Percentiles rank a stretch among this genome's conserved stretches.
These are phyloP conservation scores for Exsudoporus frostii DNA, from an alignment of 768 basidiomycete genomes.

Conservation along the genomic window DNA sequence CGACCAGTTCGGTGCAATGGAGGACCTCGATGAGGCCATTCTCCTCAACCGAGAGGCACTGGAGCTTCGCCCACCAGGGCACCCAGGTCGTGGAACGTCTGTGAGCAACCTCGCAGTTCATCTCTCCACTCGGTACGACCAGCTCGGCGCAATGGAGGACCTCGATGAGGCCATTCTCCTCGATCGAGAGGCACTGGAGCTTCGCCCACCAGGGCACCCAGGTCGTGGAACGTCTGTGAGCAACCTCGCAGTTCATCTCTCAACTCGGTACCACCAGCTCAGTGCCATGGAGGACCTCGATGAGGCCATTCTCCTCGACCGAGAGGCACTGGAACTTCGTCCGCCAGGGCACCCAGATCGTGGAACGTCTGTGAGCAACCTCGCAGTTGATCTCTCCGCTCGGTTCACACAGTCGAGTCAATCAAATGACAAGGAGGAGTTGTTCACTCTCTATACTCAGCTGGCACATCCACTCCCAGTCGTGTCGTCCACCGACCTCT, in stretches of 20 bases:
- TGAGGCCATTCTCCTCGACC: not conserved
- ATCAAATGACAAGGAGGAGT: not conserved
- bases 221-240: not conserved
- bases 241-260: not conserved
- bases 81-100: not conserved
- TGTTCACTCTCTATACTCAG: not conserved
- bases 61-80: not conserved
- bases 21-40: not conserved
- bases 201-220: not conserved
- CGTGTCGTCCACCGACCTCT: not conserved
- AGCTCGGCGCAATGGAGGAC: not conserved
- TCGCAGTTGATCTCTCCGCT: not conserved
- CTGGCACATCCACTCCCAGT: not conserved
- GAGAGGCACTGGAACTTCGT: not conserved
- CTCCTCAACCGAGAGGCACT: not conserved
- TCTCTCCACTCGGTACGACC: not conserved
- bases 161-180: not conserved
- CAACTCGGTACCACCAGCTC: not conserved
- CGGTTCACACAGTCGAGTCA: not conserved
- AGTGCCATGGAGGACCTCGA: not conserved
- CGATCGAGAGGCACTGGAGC: not conserved
- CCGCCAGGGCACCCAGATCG: not conserved
- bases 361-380: not conserved
- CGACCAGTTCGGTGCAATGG: not conserved
- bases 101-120: not conserved